Evolutionary conservation across 805 yeast species (phyloP).

Genomic region (Cyberlindnera japonica): DNA sequence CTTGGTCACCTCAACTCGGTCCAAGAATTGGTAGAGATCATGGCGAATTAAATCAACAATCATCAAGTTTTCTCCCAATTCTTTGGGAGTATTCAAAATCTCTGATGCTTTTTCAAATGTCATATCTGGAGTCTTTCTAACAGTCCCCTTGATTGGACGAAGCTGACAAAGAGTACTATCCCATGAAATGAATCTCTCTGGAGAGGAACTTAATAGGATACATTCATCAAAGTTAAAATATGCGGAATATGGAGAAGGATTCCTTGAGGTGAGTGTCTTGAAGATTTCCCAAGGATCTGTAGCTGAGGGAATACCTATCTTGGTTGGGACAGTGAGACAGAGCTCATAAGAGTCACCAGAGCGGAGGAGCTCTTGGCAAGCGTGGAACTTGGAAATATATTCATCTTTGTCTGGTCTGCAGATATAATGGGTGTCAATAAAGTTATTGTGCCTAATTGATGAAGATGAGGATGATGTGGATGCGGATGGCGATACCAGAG

Average conservation of each 20-base stretch:
- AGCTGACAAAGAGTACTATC: constrained; percentile 56
- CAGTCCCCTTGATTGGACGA: constrained; percentile 96
- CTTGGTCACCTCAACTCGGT: constrained; percentile 65
- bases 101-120: constrained; percentile 54
- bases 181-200: constrained; percentile 92
- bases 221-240: constrained; percentile 65
- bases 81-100: constrained; percentile 80
- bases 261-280: constrained; percentile 60
- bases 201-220: constrained; percentile 77
- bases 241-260: constrained; percentile 93
- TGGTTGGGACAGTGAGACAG: constrained; percentile 79
- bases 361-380: constrained; percentile 64
- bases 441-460: neutral
- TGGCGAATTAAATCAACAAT: constrained; percentile 94
- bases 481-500: constrained; percentile 2
- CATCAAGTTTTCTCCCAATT: constrained; percentile 94
- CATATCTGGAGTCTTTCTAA: constrained; percentile 57
- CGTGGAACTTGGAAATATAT: constrained; percentile 52
- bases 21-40: constrained; percentile 69
- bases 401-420: constrained; percentile 47
- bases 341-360: constrained; percentile 92
- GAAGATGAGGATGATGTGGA: too few relatives aligned
- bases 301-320: constrained; percentile 45
- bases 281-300: constrained; percentile 75
- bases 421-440: constrained; percentile 22